Percentiles rank a stretch among this genome's conserved stretches.
Evolutionary conservation across 2,329 filamentous ascomycete genomes (phyloP).

Genomic region (Ustulina deusta): DNA sequence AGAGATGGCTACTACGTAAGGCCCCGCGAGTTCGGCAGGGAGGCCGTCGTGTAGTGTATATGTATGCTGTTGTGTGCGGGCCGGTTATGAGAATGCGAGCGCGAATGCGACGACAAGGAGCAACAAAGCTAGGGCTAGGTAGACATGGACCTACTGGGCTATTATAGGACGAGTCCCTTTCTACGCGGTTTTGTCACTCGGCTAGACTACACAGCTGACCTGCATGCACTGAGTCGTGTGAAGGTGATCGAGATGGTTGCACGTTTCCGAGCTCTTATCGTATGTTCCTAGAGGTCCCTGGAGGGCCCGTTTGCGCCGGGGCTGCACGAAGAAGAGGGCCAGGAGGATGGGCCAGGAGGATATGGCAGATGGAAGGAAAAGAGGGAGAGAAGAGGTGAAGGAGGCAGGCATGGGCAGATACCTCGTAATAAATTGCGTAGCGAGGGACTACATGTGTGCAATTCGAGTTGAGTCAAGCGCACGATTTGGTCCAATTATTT

Average conservation of each 20-base stretch:
- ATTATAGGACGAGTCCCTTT: slow-evolving; percentile 8
- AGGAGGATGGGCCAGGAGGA: not conserved
- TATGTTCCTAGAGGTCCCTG: slow-evolving; percentile 22
- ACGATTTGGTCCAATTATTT: slow-evolving; percentile 10
- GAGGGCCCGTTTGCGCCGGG: slow-evolving; percentile 13
- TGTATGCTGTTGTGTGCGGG: slow-evolving; percentile 8
- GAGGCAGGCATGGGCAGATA: not conserved
- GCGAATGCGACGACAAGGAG: slow-evolving; percentile 16
- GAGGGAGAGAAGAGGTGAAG: not conserved
- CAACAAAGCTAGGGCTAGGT: not conserved
- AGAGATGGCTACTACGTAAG: not conserved
- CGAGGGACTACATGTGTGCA: slow-evolving; percentile 20
- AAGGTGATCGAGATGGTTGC: slow-evolving; percentile 24
- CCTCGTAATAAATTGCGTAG: not conserved
- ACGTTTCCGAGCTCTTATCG: slow-evolving; percentile 21
- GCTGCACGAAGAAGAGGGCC: slow-evolving; percentile 10
- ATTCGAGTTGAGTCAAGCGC: slow-evolving; percentile 23
- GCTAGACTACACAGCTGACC: slow-evolving; percentile 17
- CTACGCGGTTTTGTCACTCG: slow-evolving; percentile 20
- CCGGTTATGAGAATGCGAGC: slow-evolving; percentile 11
- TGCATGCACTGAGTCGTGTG: slow-evolving; percentile 17
- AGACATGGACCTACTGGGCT: slow-evolving; percentile 15
- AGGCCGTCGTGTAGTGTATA: not conserved
- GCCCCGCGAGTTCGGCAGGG: slow-evolving; percentile 3
- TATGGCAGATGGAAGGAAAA: not conserved